These are phyloP conservation scores for Psilocybe azurescens DNA, from an alignment of 768 basidiomycete genomes.

Conservation along the genomic window DNA sequence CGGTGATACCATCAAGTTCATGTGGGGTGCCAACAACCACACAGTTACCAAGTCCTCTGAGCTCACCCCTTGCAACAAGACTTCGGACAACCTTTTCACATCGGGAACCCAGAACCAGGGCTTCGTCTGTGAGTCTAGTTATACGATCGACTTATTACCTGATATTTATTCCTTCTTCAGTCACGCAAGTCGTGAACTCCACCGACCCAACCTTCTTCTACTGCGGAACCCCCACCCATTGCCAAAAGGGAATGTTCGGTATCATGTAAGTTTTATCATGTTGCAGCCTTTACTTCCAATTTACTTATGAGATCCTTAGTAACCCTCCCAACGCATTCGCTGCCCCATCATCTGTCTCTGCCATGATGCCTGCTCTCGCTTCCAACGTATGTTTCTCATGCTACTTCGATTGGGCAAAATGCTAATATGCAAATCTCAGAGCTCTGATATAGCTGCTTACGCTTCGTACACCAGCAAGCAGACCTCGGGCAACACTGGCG, in stretches of 20 bases:
- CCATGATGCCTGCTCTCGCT: constrained; percentile 55
- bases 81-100: constrained; percentile 59
- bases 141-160: not conserved
- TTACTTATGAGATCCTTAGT: not conserved
- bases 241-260: constrained; percentile 87
- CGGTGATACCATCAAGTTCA: constrained; percentile 77
- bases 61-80: constrained; percentile 77
- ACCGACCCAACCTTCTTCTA: constrained; percentile 78
- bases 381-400: constrained; percentile 41
- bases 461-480: constrained; percentile 51
- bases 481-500: constrained; percentile 53
- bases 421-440: constrained; percentile 34
- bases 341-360: constrained; percentile 51
- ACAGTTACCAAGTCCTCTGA: constrained; percentile 82
- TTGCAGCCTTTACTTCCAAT: too few species aligned
- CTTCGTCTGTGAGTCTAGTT: constrained; percentile 59
- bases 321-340: constrained; percentile 61
- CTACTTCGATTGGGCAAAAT: not conserved
- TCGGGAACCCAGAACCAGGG: constrained; percentile 67
- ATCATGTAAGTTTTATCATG: constrained; percentile 43
- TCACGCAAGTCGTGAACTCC: constrained; percentile 75
- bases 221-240: constrained; percentile 74
- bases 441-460: constrained; percentile 62
- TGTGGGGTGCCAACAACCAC: constrained; percentile 82
- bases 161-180: constrained; percentile 31